Conservation (phyloP, 2,329 filamentous ascomycete species). For the Didymosphaeria variabile region DNA sequence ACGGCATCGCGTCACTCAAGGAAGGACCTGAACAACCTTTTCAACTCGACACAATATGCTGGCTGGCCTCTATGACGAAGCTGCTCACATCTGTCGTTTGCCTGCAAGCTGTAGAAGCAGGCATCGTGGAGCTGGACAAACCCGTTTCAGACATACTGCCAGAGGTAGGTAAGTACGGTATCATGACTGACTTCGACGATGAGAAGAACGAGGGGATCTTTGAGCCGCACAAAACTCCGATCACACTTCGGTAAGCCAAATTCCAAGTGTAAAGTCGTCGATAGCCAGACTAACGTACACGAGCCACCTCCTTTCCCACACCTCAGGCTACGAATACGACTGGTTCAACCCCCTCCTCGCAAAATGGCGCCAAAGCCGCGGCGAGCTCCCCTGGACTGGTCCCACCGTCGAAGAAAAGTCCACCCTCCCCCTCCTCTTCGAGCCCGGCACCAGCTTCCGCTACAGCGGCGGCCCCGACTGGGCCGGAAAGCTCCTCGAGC, state of each 20-base stretch:
- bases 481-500: slow-evolving; percentile 56
- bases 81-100: slow-evolving; percentile 31
- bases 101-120: slow-evolving; percentile 34
- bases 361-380: slow-evolving; percentile 42
- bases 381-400: slow-evolving; percentile 56
- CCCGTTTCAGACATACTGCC: slow-evolving; percentile 27
- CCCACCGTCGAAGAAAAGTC: slow-evolving; percentile 57
- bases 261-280: not conserved
- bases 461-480: slow-evolving; percentile 61
- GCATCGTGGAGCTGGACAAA: slow-evolving; percentile 32
- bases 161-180: slow-evolving; percentile 47
- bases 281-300: not conserved
- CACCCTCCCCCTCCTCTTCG: slow-evolving; percentile 63
- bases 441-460: slow-evolving; percentile 68
- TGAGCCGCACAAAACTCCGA: slow-evolving; percentile 47
- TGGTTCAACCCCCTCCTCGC: slow-evolving; percentile 55
- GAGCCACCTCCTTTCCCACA: slow-evolving; percentile 55
- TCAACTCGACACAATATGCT: slow-evolving; percentile 36
- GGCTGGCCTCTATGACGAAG: slow-evolving; percentile 61
- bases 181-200: slow-evolving; percentile 29
- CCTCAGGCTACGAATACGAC: slow-evolving; percentile 56
- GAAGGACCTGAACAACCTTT: slow-evolving; percentile 17
- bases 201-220: slow-evolving; percentile 28
- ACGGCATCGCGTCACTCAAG: slow-evolving; percentile 14
- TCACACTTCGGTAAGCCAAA: slow-evolving; percentile 50